A percentile compares a stretch with the other conserved stretches of the same genome.
Evolutionary conservation across 306 rosid species (phyloP).

Genomic region (Corylus avellana): DNA sequence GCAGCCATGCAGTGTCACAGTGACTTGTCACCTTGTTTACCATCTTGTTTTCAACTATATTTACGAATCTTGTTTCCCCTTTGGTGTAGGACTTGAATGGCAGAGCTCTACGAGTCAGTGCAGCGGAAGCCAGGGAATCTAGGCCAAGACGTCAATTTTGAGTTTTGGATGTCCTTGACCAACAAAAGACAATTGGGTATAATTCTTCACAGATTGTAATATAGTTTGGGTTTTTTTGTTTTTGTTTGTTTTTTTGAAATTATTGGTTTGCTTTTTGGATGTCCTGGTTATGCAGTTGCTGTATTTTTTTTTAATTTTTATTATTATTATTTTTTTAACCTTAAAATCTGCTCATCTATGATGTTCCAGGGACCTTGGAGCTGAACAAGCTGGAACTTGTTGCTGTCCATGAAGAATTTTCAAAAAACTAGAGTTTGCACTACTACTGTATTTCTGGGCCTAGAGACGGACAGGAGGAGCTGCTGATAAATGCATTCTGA

Average conservation of each 20-base stretch:
- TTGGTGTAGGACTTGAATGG: slow-evolving; percentile 77
- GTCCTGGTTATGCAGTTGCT: background rate
- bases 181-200: slow-evolving; percentile 38
- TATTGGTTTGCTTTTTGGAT: background rate
- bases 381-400: slow-evolving; percentile 16
- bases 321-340: background rate
- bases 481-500: slow-evolving; percentile 9
- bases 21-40: background rate
- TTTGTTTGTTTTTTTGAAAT: background rate
- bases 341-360: background rate
- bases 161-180: slow-evolving; percentile 29
- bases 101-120: slow-evolving; percentile 69
- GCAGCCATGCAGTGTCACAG: background rate
- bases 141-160: slow-evolving; percentile 65
- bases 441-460: slow-evolving; percentile 11
- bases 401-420: slow-evolving; percentile 24
- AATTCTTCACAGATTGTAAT: slow-evolving; percentile 13
- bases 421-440: slow-evolving; percentile 18
- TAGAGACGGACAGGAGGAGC: slow-evolving; percentile 20
- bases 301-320: background rate
- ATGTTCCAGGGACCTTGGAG: slow-evolving; percentile 36
- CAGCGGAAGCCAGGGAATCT: slow-evolving; percentile 64
- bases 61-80: background rate
- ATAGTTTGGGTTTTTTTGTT: background rate
- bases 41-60: slow-evolving; percentile 24